Conservation (phyloP, 2,329 filamentous ascomycete species). For the Aspergillus fructus region DNA sequence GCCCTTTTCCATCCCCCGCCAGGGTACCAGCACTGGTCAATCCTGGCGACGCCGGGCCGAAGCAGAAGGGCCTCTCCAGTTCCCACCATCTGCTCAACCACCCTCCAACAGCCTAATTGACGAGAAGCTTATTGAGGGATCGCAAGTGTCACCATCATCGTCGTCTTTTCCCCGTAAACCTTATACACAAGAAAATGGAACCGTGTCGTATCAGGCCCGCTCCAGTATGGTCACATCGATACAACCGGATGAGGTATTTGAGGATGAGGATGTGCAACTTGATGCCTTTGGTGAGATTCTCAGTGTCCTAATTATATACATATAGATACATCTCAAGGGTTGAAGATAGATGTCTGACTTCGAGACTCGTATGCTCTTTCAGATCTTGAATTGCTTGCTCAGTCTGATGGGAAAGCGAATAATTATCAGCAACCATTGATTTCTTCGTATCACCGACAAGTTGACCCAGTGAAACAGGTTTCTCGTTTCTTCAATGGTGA, state of each 20-base stretch:
- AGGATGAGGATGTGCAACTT: constrained; percentile 33
- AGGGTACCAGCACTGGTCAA: background rate
- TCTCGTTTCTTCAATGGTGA: constrained; percentile 34
- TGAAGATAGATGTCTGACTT: background rate
- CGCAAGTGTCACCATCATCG: constrained; percentile 13
- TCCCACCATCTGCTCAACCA: background rate
- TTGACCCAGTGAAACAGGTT: constrained; percentile 12
- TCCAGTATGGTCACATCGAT: background rate
- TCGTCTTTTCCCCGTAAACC: constrained; percentile 3
- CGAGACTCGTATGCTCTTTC: background rate
- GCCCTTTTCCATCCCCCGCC: background rate
- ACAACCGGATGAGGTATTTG: constrained; percentile 22
- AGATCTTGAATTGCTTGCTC: constrained; percentile 42
- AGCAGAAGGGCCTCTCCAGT: background rate
- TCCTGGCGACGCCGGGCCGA: background rate
- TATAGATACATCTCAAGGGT: background rate
- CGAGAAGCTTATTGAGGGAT: constrained; percentile 24
- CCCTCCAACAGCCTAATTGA: constrained; percentile 20
- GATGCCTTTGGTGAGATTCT: constrained; percentile 51
- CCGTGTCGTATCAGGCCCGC: background rate
- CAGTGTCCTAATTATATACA: background rate
- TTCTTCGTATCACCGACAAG: background rate
- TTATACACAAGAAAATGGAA: background rate
- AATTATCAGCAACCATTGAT: constrained; percentile 3
- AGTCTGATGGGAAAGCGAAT: constrained; percentile 22